Base-by-base conservation (phyloP, 352 stramenopile species). In the Pythium rishiriense region DNA sequence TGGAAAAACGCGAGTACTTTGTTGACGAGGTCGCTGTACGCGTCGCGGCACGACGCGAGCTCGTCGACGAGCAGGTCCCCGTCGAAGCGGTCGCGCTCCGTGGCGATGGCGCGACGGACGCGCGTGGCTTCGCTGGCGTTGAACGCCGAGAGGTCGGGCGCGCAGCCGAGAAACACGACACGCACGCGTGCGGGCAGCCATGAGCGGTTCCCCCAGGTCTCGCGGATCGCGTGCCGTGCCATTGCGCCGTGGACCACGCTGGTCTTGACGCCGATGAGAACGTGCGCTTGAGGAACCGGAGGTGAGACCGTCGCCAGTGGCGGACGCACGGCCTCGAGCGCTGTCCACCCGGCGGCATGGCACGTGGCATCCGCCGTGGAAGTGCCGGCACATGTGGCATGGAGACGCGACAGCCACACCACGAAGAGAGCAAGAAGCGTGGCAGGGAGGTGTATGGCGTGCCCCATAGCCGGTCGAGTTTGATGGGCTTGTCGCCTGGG, bases 1-100 rank as follows among this genome's bases (percentile, higher is more conserved):
- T 65, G 55, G 19, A 70, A 70, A 54, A 92, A 92, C 29, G 73
- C 67, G 22, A 79, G 80, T 14, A 84, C 76, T 42, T 92, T 90
- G 35, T 82, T 63, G 0, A 82, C 63, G 50, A 90, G 50, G 4
- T 72, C 49, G 12, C 64, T 49, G 58, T 90, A 92, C 6, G 70
- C 75, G 57, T 90, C 79, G 3, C 62, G 69, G 49, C 81, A 87
- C 17, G 35, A 56, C 24, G 72, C 65, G 11, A 90, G 64, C 25
- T 88, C 72, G 28, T 78, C 47, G 0, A 76, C 81, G 2, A 92
- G 66, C 1, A 92, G 49, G 31, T 91, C 82, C 24, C 51, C 26
- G 29, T 43, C 41, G 21, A 33, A 78, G 3, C 61, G 45, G 10
- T 35, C 48, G 55, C 73, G 75, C 52, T 91, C 78, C 2, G 14